These are phyloP conservation scores for Podosphaera fusca DNA, from an alignment of 2,329 filamentous ascomycete species.

Conservation along the genomic window DNA sequence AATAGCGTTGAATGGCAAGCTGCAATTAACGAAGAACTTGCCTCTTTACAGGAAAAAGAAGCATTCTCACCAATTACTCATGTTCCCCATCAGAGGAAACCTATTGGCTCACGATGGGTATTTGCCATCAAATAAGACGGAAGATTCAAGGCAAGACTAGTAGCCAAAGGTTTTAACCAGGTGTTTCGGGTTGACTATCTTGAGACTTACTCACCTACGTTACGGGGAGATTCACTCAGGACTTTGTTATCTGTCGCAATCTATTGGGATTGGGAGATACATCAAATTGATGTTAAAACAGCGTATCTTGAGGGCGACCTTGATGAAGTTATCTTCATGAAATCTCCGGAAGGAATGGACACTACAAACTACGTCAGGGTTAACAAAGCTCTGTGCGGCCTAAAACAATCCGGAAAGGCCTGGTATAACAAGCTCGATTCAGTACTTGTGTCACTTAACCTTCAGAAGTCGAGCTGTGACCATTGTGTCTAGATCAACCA, in stretches of 20 bases:
- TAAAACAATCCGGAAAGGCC: background rate
- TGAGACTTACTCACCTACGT: no score
- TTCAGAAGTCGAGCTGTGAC: background rate
- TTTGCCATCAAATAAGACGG: no score
- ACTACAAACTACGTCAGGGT: background rate
- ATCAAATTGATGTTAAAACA: background rate
- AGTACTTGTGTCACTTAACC: no score
- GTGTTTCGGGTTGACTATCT: no score
- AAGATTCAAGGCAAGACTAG: no score
- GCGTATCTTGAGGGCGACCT: no score
- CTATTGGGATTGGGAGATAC: background rate
- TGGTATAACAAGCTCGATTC: background rate
- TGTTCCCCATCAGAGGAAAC: background rate
- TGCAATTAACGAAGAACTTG: background rate
- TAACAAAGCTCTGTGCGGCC: no score
- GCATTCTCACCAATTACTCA: background rate
- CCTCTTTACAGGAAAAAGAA: background rate
- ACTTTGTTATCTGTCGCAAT: background rate
- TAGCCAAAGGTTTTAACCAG: no score
- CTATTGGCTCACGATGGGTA: no score
- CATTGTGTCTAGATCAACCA: background rate
- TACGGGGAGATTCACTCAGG: no score
- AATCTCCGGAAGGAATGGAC: no score
- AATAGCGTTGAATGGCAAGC: background rate
- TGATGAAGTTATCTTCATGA: no score